These are phyloP conservation scores for Gossypium armourianum DNA, from an alignment of 441 rosid species.

Conservation along the genomic window DNA sequence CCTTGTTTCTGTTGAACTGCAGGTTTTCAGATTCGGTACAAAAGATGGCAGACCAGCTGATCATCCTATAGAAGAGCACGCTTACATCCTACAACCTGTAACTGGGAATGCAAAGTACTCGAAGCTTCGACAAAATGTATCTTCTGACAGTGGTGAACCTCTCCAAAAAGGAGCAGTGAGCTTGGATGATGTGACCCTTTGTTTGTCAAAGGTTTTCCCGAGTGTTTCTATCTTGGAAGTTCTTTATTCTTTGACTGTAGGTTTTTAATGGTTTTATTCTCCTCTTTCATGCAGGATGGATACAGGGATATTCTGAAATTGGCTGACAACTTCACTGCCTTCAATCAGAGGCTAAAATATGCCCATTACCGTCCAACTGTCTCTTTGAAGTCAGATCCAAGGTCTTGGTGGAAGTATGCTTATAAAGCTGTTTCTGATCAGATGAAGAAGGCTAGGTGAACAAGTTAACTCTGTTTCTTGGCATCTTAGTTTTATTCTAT, in stretches of 20 bases:
- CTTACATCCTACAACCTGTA: slow-evolving; percentile 86
- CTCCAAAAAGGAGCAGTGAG: slow-evolving; percentile 71
- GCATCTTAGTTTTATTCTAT: background rate
- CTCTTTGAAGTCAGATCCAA: slow-evolving; percentile 55
- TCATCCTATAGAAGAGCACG: slow-evolving; percentile 42
- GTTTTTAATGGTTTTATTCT: slow-evolving; percentile 22
- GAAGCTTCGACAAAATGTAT: slow-evolving; percentile 42
- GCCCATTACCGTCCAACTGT: slow-evolving; percentile 86
- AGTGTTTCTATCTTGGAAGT: slow-evolving; percentile 11
- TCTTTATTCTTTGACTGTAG: slow-evolving; percentile 15
- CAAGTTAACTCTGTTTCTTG: background rate
- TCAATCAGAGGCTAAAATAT: slow-evolving; percentile 72
- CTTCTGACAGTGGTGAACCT: slow-evolving; percentile 41
- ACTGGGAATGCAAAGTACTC: slow-evolving; percentile 77
- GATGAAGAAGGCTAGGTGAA: slow-evolving; percentile 74
- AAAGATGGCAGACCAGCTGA: slow-evolving; percentile 71
- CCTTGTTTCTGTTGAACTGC: slow-evolving; percentile 17
- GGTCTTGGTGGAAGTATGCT: slow-evolving; percentile 95
- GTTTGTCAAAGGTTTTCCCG: slow-evolving; percentile 72
- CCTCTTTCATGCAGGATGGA: slow-evolving; percentile 54
- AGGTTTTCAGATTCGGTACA: slow-evolving; percentile 88
- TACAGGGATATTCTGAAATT: slow-evolving; percentile 75
- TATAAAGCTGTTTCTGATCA: slow-evolving; percentile 74
- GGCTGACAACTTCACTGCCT: slow-evolving; percentile 87
- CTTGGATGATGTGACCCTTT: slow-evolving; percentile 89